Evolutionary conservation across 1,284 basidiomycete species (phyloP).

Genomic region (Amylostereum areolatum): DNA sequence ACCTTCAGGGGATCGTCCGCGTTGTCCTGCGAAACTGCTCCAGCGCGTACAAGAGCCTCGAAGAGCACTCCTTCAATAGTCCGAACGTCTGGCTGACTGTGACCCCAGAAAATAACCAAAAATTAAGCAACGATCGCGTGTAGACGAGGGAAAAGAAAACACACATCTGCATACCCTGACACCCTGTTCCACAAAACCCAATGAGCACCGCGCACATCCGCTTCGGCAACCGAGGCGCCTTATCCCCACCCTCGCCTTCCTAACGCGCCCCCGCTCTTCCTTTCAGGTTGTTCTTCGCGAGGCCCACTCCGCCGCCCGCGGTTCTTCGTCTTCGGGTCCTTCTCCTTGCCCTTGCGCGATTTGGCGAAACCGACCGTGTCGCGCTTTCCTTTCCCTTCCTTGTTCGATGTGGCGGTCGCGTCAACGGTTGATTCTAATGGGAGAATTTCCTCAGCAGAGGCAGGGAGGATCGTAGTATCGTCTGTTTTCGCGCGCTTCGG

Average conservation of each 20-base stretch:
- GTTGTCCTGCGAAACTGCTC: conserved; percentile 91
- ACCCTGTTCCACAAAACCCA: conserved; percentile 79
- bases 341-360: conserved; percentile 24
- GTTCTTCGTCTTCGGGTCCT: conserved; percentile 17
- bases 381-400: conserved; percentile 5
- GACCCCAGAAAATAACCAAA: background rate
- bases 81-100: conserved; percentile 53
- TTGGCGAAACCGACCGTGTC: conserved; percentile 14
- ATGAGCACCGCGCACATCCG: conserved; percentile 67
- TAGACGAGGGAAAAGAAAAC: conserved; percentile 23
- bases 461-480: no score
- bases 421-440: no score
- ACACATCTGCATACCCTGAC: conserved; percentile 95
- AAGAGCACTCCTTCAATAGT: conserved; percentile 95
- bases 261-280: conserved; percentile 20
- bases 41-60: conserved; percentile 81
- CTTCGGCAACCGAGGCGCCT: conserved; percentile 59
- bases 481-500: no score
- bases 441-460: no score
- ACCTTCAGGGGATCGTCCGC: conserved; percentile 89
- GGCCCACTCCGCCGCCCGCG: conserved; percentile 23
- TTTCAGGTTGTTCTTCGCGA: no score
- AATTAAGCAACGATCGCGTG: conserved; percentile 4
- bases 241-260: conserved; percentile 22
- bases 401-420: background rate